phyloP scores from a whole-genome alignment of 1,284 basidiomycete genomes.

The Ustilago curta region DNA sequence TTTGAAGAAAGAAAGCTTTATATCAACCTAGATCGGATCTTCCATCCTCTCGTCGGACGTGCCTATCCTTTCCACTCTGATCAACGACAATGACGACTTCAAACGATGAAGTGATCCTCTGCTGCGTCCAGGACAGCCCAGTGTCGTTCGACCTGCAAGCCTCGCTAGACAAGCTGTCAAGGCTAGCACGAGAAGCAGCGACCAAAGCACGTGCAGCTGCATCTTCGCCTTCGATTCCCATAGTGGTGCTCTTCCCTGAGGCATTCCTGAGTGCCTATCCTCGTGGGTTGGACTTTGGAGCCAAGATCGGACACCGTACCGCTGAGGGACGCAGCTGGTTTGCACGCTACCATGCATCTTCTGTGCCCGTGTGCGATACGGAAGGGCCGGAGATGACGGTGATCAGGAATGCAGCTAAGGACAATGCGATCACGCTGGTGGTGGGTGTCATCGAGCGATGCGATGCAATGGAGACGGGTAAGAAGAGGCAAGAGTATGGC shows the following conservation, averaged over 20 bases:
- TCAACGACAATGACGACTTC: background rate
- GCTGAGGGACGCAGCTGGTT: constrained; percentile 53
- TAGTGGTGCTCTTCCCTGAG: constrained; percentile 78
- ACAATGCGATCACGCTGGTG: constrained; percentile 71
- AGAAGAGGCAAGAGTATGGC: constrained; percentile 36
- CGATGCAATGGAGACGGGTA: constrained; percentile 35
- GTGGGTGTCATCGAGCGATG: constrained; percentile 78
- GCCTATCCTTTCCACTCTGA: background rate
- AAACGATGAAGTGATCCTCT: constrained; percentile 40
- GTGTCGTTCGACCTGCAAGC: constrained; percentile 46
- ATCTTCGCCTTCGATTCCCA: constrained; percentile 12
- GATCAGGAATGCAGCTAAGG: constrained; percentile 33
- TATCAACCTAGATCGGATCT: background rate
- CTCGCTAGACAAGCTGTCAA: constrained; percentile 45
- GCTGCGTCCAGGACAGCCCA: constrained; percentile 52
- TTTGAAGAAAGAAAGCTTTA: background rate
- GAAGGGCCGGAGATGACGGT: constrained; percentile 43
- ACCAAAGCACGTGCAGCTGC: constrained; percentile 33
- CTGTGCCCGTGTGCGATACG: constrained; percentile 45
- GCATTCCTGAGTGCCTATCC: constrained; percentile 73
- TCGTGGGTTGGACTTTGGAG: constrained; percentile 61
- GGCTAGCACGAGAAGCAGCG: constrained; percentile 41
- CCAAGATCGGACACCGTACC: constrained; percentile 49
- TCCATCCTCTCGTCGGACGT: background rate
- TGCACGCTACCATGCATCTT: constrained; percentile 37